A percentile compares a stretch with the other conserved stretches of the same genome.
phyloP scores from a whole-genome alignment of 331 rosid species.

The Dryas integrifolia region DNA sequence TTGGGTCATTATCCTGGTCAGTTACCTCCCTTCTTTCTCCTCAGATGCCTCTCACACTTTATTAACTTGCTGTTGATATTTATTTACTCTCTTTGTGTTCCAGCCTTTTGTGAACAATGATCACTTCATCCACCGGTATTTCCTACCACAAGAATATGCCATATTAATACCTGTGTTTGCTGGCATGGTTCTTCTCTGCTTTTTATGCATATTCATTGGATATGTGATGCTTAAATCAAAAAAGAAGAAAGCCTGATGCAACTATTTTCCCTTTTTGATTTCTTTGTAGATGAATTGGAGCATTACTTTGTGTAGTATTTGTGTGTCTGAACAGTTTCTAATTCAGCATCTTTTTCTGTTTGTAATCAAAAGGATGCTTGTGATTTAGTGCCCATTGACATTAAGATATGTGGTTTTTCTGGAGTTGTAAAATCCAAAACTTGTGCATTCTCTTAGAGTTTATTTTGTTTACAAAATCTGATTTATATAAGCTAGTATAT shows the following conservation, averaged over 20 bases:
- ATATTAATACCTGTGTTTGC: conserved; percentile 73
- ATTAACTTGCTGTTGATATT: conserved; percentile 11
- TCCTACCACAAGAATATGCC: conserved; percentile 90
- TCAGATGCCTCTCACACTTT: neutral
- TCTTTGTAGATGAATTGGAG: neutral
- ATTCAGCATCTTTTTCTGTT: too few relatives aligned
- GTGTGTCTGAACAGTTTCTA: too few relatives aligned
- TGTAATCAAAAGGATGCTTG: too few relatives aligned
- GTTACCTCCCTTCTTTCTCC: conserved; percentile 24
- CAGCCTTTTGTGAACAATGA: conserved; percentile 97
- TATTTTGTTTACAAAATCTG: too few relatives aligned
- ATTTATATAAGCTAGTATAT: too few relatives aligned
- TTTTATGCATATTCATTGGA: conserved; percentile 70
- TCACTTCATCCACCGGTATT: conserved; percentile 79
- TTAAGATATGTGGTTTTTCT: too few relatives aligned
- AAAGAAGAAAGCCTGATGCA: conserved; percentile 69
- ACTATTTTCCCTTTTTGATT: neutral
- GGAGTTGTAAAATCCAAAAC: too few relatives aligned
- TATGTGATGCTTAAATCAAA: conserved; percentile 89
- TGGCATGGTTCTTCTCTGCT: conserved; percentile 71
- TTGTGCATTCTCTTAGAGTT: too few relatives aligned
- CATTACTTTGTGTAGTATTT: neutral
- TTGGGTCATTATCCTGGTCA: conserved; percentile 90
- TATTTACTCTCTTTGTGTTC: conserved; percentile 23
- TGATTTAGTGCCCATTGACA: too few relatives aligned